Evolutionary conservation across 1,139 yeast species (phyloP).

Genomic region (Arxiozyma telluris): DNA sequence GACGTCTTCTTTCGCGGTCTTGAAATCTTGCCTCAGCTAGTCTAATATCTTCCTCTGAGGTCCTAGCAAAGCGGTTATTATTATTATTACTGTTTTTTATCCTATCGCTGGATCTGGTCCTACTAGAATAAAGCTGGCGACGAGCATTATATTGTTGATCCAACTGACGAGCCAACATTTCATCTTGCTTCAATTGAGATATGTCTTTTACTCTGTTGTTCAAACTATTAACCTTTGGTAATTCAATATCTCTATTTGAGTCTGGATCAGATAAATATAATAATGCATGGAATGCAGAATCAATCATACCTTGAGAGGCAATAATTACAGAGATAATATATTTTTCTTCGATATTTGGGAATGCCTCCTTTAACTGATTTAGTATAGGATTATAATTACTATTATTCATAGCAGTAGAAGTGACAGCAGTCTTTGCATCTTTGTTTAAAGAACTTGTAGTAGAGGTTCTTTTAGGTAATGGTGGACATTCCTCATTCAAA

Average conservation of each 20-base stretch:
- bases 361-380: constrained; percentile 56
- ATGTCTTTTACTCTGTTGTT: constrained; percentile 3
- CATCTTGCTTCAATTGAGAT: constrained; percentile 63
- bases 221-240: constrained; percentile 28
- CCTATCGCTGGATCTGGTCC: constrained; percentile 7
- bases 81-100: constrained; percentile 9
- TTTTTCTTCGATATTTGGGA: constrained; percentile 65
- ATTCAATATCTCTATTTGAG: constrained; percentile 50
- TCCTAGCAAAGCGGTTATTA: not conserved
- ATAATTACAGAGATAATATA: constrained; percentile 70
- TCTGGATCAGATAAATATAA: constrained; percentile 72
- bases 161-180: constrained; percentile 68
- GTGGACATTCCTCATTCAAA: constrained; percentile 40
- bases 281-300: constrained; percentile 82
- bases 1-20: constrained; percentile 22
- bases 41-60: constrained; percentile 13
- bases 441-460: constrained; percentile 1
- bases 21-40: constrained; percentile 21
- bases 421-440: constrained; percentile 7
- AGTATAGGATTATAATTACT: constrained; percentile 39
- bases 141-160: constrained; percentile 55
- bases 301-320: constrained; percentile 74
- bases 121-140: constrained; percentile 13
- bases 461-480: constrained; percentile 61
- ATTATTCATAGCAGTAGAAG: constrained; percentile 11